Conservation (phyloP, 169 alveolate species). For the Plasmodium inui region DNA sequence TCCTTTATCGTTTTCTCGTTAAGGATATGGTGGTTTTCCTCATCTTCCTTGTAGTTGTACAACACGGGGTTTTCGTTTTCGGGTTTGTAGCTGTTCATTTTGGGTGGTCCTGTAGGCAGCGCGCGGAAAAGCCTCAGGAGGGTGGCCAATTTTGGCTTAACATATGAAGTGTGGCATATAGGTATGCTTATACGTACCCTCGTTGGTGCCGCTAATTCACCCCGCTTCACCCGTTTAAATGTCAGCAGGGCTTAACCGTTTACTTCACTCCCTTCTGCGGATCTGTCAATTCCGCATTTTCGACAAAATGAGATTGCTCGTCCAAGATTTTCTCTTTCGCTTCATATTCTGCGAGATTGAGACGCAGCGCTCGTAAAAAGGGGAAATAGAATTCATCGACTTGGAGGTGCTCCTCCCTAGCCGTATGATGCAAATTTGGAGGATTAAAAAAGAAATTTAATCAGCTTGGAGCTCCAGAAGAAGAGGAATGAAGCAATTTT, state of each 20-base stretch:
- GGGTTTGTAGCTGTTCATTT: constrained; percentile 47
- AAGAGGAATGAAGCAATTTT: background rate
- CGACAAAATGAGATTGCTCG: background rate
- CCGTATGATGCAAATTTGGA: background rate
- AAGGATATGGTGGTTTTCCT: constrained; percentile 1
- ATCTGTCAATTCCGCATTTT: background rate
- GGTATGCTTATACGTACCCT: background rate
- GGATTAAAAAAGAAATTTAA: constrained; percentile 2
- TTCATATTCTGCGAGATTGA: background rate
- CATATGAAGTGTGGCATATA: background rate
- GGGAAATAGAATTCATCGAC: background rate
- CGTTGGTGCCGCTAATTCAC: background rate
- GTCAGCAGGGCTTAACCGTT: background rate
- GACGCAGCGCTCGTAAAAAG: background rate
- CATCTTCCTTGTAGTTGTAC: constrained; percentile 37
- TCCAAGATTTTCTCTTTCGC: background rate
- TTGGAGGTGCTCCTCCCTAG: background rate
- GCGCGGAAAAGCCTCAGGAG: background rate
- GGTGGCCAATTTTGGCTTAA: background rate
- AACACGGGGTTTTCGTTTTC: constrained; percentile 63
- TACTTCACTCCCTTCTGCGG: background rate
- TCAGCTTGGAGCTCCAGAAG: background rate
- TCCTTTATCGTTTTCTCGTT: constrained; percentile 43
- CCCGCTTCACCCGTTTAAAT: background rate
- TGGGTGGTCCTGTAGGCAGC: background rate